Evolutionary conservation across 352 stramenopile genomes (phyloP).

Genomic region (Phytophthora quininea): DNA sequence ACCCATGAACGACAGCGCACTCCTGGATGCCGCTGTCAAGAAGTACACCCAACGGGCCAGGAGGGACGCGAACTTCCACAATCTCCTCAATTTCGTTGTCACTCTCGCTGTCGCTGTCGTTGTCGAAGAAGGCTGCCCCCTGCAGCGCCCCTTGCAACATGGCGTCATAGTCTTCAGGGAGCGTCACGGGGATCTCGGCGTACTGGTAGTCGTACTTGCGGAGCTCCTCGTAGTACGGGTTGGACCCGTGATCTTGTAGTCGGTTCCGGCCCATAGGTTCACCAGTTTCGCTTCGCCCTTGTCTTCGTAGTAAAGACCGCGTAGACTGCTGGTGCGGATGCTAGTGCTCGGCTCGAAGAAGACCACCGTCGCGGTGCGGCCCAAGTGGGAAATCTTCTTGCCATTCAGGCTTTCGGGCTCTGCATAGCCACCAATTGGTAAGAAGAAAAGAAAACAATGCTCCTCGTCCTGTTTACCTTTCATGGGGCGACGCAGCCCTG

Average conservation of each 20-base stretch:
- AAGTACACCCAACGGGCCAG: constrained; percentile 73
- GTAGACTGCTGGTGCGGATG: constrained; percentile 75
- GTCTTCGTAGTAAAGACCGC: constrained; percentile 83
- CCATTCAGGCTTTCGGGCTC: constrained; percentile 84
- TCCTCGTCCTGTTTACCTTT: constrained; percentile 42
- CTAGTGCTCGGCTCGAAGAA: constrained; percentile 82
- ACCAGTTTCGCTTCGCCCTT: constrained; percentile 76
- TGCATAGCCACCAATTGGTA: constrained; percentile 15
- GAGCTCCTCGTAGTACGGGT: constrained; percentile 76
- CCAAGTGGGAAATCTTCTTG: constrained; percentile 71
- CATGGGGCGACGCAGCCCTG: constrained; percentile 85
- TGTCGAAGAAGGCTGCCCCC: constrained; percentile 79
- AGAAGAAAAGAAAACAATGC: background rate
- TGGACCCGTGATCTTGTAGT: constrained; percentile 85
- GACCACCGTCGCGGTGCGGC: constrained; percentile 76
- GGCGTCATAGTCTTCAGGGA: constrained; percentile 54
- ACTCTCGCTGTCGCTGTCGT: constrained; percentile 79
- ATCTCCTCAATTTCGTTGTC: constrained; percentile 82
- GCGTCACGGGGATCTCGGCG: constrained; percentile 58
- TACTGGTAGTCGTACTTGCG: constrained; percentile 78
- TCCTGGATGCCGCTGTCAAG: constrained; percentile 81
- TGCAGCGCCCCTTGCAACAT: constrained; percentile 77
- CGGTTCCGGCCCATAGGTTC: constrained; percentile 81
- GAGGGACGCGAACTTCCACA: constrained; percentile 74
- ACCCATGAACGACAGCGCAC: constrained; percentile 83